These are phyloP conservation scores for Trichoderma simmonsii DNA, from an alignment of 2,329 filamentous ascomycete species.

Conservation along the genomic window DNA sequence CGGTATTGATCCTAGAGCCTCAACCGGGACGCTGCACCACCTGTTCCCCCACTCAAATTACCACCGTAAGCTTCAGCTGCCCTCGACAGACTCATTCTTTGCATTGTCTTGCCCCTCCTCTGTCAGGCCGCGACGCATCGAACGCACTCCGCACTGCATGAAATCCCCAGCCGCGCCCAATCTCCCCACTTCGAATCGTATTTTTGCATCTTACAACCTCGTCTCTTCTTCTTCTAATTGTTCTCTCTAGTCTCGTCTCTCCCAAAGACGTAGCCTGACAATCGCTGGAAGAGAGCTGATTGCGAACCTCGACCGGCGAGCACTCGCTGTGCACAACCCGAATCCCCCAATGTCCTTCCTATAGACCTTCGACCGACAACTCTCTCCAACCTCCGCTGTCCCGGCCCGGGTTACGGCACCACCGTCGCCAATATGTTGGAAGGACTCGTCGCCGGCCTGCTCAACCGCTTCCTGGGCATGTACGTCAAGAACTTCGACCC, in stretches of 20 bases:
- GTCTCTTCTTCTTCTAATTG: neutral
- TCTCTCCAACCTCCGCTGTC: conserved; percentile 22
- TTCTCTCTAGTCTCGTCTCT: neutral
- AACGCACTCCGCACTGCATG: conserved; percentile 11
- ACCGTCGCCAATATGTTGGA: conserved; percentile 77
- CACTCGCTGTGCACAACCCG: conserved; percentile 1
- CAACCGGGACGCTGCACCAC: neutral
- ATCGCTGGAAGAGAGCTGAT: neutral
- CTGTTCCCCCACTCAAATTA: neutral
- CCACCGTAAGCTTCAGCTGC: neutral
- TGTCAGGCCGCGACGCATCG: conserved; percentile 10
- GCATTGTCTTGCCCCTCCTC: conserved; percentile 1
- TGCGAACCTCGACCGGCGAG: conserved; percentile 13
- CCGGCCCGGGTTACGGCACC: conserved; percentile 72
- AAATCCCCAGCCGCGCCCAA: conserved; percentile 5
- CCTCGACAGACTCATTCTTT: neutral
- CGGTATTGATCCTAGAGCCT: neutral
- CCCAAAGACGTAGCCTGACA: neutral
- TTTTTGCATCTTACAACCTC: neutral
- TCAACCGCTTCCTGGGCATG: conserved; percentile 99
- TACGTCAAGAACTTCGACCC: conserved; percentile 99
- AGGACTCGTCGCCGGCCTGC: conserved; percentile 90
- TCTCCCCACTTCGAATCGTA: conserved; percentile 6
- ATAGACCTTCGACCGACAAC: conserved; percentile 16
- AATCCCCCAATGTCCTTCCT: conserved; percentile 22